A percentile compares a stretch with the other conserved stretches of the same genome.
Evolutionary conservation across 169 alveolate species (phyloP).

Genomic region (Plasmodium blacklocki): DNA sequence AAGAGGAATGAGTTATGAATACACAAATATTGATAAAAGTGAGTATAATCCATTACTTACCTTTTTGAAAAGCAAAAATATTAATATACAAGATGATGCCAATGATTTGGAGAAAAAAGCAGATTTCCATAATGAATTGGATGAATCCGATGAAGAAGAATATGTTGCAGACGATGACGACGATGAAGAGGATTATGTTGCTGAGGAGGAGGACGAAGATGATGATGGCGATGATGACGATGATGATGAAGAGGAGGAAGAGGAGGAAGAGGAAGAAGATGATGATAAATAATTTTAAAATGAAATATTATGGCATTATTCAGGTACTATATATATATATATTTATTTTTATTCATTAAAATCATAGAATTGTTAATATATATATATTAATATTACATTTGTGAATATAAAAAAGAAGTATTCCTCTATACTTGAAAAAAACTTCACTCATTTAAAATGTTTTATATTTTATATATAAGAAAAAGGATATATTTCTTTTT

Average conservation of each 20-base stretch:
- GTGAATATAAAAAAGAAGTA: no score
- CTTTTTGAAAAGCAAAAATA: constrained; percentile 87
- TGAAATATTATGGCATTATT: background rate
- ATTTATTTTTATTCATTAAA: no score
- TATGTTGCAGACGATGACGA: constrained; percentile 87
- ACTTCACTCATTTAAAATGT: no score
- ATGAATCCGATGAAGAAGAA: constrained; percentile 81
- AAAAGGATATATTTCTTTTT: no score
- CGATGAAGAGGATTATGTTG: constrained; percentile 80
- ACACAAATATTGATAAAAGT: constrained; percentile 94
- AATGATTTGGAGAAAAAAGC: constrained; percentile 77
- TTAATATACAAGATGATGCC: constrained; percentile 84
- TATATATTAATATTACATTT: no score
- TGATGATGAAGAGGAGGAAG: constrained; percentile 76
- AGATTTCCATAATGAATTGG: constrained; percentile 79
- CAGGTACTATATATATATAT: no score
- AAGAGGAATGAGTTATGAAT: constrained; percentile 92
- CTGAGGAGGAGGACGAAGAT: constrained; percentile 88
- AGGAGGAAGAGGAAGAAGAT: constrained; percentile 83
- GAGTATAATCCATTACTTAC: constrained; percentile 89
- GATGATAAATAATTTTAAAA: constrained; percentile 40
- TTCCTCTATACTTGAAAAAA: no score
- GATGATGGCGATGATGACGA: constrained; percentile 91
- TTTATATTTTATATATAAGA: no score
- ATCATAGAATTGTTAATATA: no score